Percentiles rank a stretch among this genome's conserved stretches.
Conservation (phyloP, 1,139 yeast species). For the Entelexis paramagnoliae region DNA sequence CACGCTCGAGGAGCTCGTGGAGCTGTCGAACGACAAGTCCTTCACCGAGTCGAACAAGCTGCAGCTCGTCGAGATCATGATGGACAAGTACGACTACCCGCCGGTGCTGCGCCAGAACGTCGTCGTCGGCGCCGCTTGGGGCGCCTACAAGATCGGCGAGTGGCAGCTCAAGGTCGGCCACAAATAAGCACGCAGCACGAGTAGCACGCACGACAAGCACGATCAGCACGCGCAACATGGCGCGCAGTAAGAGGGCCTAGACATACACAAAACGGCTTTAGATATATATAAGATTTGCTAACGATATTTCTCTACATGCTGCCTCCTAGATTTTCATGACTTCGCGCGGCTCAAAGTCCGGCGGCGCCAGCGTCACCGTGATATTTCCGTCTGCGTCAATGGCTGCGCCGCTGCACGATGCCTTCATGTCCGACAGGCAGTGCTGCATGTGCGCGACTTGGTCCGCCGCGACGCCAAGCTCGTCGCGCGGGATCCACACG, state of each 20-base stretch:
- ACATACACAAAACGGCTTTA: neutral
- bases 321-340: slow-evolving; percentile 5
- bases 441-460: slow-evolving; percentile 26
- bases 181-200: slow-evolving; percentile 4
- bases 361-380: slow-evolving; percentile 23
- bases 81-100: slow-evolving; percentile 54
- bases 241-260: too few relatives aligned
- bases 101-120: slow-evolving; percentile 29
- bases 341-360: slow-evolving; percentile 23
- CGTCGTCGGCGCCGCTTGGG: slow-evolving; percentile 19
- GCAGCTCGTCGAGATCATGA: slow-evolving; percentile 47
- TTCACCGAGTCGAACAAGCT: slow-evolving; percentile 33
- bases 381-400: slow-evolving; percentile 19
- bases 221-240: too few relatives aligned
- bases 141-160: slow-evolving; percentile 19
- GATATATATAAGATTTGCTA: neutral
- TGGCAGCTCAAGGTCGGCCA: slow-evolving; percentile 17
- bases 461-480: slow-evolving; percentile 29
- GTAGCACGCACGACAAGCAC: too few relatives aligned
- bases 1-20: slow-evolving; percentile 31
- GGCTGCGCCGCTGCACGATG: slow-evolving; percentile 25
- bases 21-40: slow-evolving; percentile 34
- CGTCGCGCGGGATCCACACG: slow-evolving; percentile 32
- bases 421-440: slow-evolving; percentile 25
- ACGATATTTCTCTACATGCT: neutral